A percentile compares a stretch with the other conserved stretches of the same genome.
Evolutionary conservation across 192 early-diverging fungal species (phyloP).

Genomic region (Coemansia umbellata): DNA sequence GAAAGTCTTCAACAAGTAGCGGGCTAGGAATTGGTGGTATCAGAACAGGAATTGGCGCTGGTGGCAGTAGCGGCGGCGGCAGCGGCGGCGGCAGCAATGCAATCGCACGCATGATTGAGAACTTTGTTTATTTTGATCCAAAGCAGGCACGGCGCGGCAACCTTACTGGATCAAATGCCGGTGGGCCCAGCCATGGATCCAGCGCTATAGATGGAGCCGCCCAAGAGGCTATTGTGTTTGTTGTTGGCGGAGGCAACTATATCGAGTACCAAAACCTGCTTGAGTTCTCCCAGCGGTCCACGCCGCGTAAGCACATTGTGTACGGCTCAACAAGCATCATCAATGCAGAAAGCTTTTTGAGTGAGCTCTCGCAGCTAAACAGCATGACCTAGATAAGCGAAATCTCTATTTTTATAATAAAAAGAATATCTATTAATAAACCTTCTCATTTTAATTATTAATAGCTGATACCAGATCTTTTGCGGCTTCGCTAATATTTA

Average conservation of each 20-base stretch:
- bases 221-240: slow-evolving; percentile 96
- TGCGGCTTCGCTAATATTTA: too few species aligned
- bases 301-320: slow-evolving; percentile 72
- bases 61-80: neutral
- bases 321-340: slow-evolving; percentile 94
- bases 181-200: neutral
- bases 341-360: slow-evolving; percentile 73
- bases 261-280: slow-evolving; percentile 94
- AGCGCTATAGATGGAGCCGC: slow-evolving; percentile 52
- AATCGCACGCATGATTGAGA: slow-evolving; percentile 55
- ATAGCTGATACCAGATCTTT: too few species aligned
- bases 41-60: slow-evolving; percentile 7
- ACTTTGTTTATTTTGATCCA: slow-evolving; percentile 90
- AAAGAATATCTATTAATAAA: neutral
- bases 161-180: slow-evolving; percentile 39
- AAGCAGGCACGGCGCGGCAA: slow-evolving; percentile 62
- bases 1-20: slow-evolving; percentile 37
- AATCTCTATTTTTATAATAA: too few species aligned
- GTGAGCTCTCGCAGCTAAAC: slow-evolving; percentile 70
- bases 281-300: slow-evolving; percentile 75
- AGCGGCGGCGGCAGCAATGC: slow-evolving; percentile 6
- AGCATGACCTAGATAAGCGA: too few species aligned
- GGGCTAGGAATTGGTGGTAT: slow-evolving; percentile 20
- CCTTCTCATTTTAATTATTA: too few species aligned
- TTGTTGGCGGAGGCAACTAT: slow-evolving; percentile 97